A percentile compares a stretch with the other conserved stretches of the same genome.
phyloP scores from a whole-genome alignment of 768 basidiomycete genomes.

The Phaeotremella fagi region DNA sequence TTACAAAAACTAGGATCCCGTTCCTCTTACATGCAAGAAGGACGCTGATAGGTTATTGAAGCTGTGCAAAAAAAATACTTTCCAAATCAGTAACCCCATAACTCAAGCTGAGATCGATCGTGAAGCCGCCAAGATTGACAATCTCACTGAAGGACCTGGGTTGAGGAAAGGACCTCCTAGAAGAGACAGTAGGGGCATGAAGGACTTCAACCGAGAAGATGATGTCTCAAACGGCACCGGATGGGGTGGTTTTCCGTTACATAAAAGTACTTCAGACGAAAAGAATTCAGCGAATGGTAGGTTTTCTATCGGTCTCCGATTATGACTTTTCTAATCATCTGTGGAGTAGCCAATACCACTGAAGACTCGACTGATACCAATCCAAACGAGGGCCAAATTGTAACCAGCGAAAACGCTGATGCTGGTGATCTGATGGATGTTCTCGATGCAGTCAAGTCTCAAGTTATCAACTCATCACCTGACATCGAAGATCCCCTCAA shows the following conservation, averaged over 20 bases:
- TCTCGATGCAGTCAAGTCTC: too few species aligned
- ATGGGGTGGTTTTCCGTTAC: slow-evolving; percentile 32
- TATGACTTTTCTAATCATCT: too few species aligned
- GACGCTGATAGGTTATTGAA: slow-evolving; percentile 2
- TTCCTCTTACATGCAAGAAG: not conserved
- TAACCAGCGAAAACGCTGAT: too few species aligned
- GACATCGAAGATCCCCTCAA: too few species aligned
- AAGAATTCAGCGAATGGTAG: not conserved
- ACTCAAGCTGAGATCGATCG: not conserved
- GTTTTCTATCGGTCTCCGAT: too few species aligned
- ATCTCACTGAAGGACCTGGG: slow-evolving; percentile 31
- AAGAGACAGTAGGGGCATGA: not conserved
- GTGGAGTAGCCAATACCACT: too few species aligned
- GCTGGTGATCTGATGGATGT: too few species aligned
- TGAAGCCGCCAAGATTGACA: slow-evolving; percentile 22
- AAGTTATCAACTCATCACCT: too few species aligned
- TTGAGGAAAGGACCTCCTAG: slow-evolving; percentile 22
- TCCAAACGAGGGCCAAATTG: too few species aligned
- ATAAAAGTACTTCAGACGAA: not conserved
- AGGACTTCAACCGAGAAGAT: not conserved
- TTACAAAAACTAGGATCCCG: not conserved
- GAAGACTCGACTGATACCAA: too few species aligned
- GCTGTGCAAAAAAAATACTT: not conserved
- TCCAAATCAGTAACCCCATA: not conserved
- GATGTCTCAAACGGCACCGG: slow-evolving; percentile 6